phyloP scores from a whole-genome alignment of 768 basidiomycete genomes.

The Porphyrellus cyaneotinctus region DNA sequence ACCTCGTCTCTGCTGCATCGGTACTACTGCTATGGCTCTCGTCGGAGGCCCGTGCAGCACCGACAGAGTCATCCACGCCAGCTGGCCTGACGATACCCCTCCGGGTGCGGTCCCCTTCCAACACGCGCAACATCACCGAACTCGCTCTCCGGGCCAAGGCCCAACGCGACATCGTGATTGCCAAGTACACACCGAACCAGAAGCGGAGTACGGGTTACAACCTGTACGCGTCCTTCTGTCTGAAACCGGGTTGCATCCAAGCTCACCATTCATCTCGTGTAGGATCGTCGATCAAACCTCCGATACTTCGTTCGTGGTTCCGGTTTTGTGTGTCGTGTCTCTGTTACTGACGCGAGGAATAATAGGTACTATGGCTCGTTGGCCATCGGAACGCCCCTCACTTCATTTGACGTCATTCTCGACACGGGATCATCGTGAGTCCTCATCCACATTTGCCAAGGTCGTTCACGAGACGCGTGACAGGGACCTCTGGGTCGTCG shows the following conservation, averaged over 20 bases:
- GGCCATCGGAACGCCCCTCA: constrained; percentile 43
- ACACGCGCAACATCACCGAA: constrained; percentile 1
- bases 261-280: constrained; percentile 2
- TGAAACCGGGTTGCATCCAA: not conserved
- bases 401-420: constrained; percentile 45
- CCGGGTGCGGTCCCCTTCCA: constrained; percentile 11
- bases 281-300: constrained; percentile 62
- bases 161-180: constrained; percentile 39
- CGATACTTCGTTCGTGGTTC: constrained; percentile 54
- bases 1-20: constrained; percentile 6
- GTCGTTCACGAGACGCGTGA: not conserved
- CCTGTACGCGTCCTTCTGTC: constrained; percentile 35
- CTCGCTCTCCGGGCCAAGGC: constrained; percentile 35
- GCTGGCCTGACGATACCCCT: constrained; percentile 22
- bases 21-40: constrained; percentile 14
- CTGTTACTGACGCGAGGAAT: not conserved
- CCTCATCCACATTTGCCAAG: not conserved
- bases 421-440: constrained; percentile 47
- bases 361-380: constrained; percentile 37
- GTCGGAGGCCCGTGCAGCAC: constrained; percentile 10
- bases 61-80: constrained; percentile 4
- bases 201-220: constrained; percentile 51
- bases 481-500: constrained; percentile 51
- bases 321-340: not conserved
- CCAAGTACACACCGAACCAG: constrained; percentile 40